Base-by-base conservation (phyloP, 371 early-diverging fungal genomes). In the Dichotomocladium elegans region DNA sequence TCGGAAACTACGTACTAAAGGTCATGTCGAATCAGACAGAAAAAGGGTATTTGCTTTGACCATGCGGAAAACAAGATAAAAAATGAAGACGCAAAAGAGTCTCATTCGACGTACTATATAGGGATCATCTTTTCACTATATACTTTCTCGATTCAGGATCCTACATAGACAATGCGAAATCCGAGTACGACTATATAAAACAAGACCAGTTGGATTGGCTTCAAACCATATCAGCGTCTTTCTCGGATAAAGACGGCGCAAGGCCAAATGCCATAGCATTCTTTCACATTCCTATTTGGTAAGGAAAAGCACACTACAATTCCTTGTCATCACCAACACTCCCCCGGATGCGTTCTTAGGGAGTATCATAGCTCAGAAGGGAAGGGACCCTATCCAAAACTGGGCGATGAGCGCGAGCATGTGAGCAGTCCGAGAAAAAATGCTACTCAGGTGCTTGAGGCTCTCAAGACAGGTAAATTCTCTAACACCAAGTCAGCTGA, bases 261-360 rank as follows among this genome's bases (percentile, higher is more conserved):
- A 56, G 53, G 11, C 78, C 74, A 9, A 74, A 72, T 40, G 81
- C 81, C 0, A 49, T 72, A 27, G 69, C 68, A 0, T 80, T 76
- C 51, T 80, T 78, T 51, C 78, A 80, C 55, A 74, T 74, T 37
- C 81, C 81, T 2, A 68, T 80, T 17, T 78, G 70, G 70, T 63
- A 60, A 51, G 61, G 3, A n/a, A n/a, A n/a, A n/a, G n/a, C n/a
- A n/a, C n/a, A n/a, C n/a, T n/a, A n/a, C n/a, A n/a, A n/a, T n/a
- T n/a, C n/a, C n/a, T n/a, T n/a, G n/a, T n/a, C n/a, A n/a, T n/a
- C n/a, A n/a, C n/a, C n/a, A n/a, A n/a, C n/a, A n/a, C n/a, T n/a
- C n/a, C n/a, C n/a, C n/a, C n/a, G n/a, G n/a, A n/a, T n/a, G n/a
- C n/a, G n/a, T n/a, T n/a, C n/a, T n/a, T 34, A 60, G 55, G 46